phyloP scores from a whole-genome alignment of 2,329 filamentous ascomycete genomes.

The Penicillium sp. region DNA sequence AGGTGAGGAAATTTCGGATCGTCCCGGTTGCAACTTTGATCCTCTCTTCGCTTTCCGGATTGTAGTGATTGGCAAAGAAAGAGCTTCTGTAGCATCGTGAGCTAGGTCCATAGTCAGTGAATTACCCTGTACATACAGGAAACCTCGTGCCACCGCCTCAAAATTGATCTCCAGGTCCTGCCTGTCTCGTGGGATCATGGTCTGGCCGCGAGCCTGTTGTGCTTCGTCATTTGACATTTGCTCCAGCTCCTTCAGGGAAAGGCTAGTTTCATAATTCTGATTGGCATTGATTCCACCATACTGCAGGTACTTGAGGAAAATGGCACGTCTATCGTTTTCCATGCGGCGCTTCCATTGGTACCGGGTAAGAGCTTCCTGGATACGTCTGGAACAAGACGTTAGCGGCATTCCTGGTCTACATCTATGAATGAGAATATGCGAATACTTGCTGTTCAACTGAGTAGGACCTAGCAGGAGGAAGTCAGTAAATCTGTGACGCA shows the following conservation, averaged over 20 bases:
- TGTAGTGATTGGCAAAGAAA: conserved; percentile 60
- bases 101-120: background rate
- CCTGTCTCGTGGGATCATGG: conserved; percentile 55
- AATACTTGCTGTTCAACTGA: conserved; percentile 61
- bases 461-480: background rate
- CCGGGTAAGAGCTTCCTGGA: conserved; percentile 81
- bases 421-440: background rate
- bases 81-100: conserved; percentile 51
- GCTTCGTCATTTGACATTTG: conserved; percentile 67
- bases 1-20: conserved; percentile 85
- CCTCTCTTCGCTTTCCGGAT: conserved; percentile 56
- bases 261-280: conserved; percentile 64
- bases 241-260: conserved; percentile 65
- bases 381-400: conserved; percentile 60
- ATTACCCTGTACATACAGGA: conserved; percentile 61
- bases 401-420: conserved; percentile 16
- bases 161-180: conserved; percentile 81
- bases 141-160: conserved; percentile 73
- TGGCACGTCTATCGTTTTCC: conserved; percentile 60
- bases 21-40: conserved; percentile 68
- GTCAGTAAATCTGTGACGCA: background rate
- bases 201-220: conserved; percentile 62
- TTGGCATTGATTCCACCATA: conserved; percentile 77
- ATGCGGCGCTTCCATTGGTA: conserved; percentile 79
- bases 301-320: conserved; percentile 80